Evolutionary conservation across 1,284 basidiomycete genomes (phyloP).

Genomic region (Coniferiporia sulphurascens): DNA sequence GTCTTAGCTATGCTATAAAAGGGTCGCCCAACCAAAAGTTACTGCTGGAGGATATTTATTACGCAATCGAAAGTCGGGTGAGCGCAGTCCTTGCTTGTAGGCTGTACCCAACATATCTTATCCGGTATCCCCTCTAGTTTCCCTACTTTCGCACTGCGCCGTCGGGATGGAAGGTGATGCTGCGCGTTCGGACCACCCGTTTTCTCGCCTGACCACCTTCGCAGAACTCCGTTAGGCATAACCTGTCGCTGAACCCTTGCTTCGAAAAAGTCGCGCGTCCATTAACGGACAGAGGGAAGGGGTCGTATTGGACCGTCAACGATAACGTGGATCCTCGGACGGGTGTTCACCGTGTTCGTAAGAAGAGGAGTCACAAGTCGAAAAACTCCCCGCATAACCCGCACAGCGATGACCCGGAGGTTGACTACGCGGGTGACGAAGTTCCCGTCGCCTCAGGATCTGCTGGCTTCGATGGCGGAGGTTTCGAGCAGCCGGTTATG

Average conservation of each 20-base stretch:
- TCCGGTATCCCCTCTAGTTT: conserved; percentile 43
- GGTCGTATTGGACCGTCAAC: conserved; percentile 85
- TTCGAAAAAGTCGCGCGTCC: conserved; percentile 90
- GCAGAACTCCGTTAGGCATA: conserved; percentile 94
- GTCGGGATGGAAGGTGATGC: conserved; percentile 72
- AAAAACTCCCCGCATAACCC: conserved; percentile 31
- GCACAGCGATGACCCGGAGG: conserved; percentile 29
- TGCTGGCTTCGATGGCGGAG: background rate
- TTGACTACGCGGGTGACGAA: conserved; percentile 49
- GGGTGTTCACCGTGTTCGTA: conserved; percentile 77
- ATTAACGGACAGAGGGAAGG: conserved; percentile 82
- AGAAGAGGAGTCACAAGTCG: conserved; percentile 53
- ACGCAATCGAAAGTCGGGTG: conserved; percentile 80
- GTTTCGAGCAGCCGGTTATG: conserved; percentile 8
- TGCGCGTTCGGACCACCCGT: background rate
- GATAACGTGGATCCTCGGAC: conserved; percentile 82
- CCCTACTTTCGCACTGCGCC: conserved; percentile 80
- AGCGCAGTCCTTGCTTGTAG: conserved; percentile 27
- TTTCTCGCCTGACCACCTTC: background rate
- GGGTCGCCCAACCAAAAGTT: conserved; percentile 80
- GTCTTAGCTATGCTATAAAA: conserved; percentile 74
- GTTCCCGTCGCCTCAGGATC: background rate
- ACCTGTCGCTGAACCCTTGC: conserved; percentile 88
- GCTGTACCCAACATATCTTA: conserved; percentile 6
- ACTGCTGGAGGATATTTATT: conserved; percentile 80